Percentiles rank a stretch among this genome's conserved stretches.
Conservation (phyloP, 495 filamentous ascomycete species). For the Podospora comata region DNA sequence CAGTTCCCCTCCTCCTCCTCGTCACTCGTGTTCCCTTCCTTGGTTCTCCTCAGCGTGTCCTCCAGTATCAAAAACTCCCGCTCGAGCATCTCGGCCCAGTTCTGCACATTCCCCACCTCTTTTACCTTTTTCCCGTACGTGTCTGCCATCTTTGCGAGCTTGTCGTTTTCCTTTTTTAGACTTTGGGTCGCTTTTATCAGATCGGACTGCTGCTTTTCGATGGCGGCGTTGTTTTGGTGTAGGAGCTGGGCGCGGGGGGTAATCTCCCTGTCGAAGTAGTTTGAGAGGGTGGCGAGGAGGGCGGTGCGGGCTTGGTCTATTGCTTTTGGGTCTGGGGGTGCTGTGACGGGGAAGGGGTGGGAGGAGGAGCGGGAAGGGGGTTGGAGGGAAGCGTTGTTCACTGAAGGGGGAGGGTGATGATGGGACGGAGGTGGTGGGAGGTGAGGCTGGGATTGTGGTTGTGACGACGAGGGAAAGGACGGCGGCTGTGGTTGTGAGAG, state of each 20-base stretch:
- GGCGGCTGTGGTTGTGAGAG: background rate
- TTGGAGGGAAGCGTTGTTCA: no score
- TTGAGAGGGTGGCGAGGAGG: constrained; percentile 72
- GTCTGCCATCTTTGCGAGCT: constrained; percentile 65
- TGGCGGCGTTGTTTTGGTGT: constrained; percentile 65
- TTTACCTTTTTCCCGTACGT: constrained; percentile 71
- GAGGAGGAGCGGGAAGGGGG: background rate
- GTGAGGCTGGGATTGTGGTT: background rate
- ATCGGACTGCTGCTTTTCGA: constrained; percentile 70
- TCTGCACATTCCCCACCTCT: constrained; percentile 94
- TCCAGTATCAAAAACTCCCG: constrained; percentile 83
- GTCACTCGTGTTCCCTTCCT: constrained; percentile 26
- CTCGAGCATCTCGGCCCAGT: constrained; percentile 97
- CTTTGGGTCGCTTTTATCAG: constrained; percentile 60
- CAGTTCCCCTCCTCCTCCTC: constrained; percentile 26
- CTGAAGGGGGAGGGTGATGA: no score
- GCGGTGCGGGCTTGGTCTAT: constrained; percentile 67
- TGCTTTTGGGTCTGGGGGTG: background rate
- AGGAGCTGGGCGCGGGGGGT: constrained; percentile 70
- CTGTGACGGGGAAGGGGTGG: background rate
- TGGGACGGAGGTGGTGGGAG: background rate
- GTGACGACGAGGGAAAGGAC: background rate
- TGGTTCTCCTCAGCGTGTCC: constrained; percentile 72
- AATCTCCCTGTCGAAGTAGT: constrained; percentile 70
- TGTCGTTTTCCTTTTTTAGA: constrained; percentile 69